These are phyloP conservation scores for Dryadomyces quercivorus DNA, from an alignment of 2,329 filamentous ascomycete species.

Conservation along the genomic window DNA sequence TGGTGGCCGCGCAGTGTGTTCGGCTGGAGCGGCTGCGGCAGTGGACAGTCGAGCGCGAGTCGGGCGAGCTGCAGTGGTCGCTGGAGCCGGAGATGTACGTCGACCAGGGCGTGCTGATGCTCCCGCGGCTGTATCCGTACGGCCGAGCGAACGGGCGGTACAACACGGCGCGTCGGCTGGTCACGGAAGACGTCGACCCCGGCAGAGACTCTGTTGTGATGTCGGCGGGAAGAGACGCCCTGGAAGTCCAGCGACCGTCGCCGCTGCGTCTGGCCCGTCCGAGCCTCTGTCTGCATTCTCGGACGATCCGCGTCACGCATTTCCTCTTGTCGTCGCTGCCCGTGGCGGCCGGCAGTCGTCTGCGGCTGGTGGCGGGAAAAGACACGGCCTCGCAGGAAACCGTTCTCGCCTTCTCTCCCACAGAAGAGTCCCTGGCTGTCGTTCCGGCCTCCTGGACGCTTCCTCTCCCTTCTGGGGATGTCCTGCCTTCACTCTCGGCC, in stretches of 20 bases:
- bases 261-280: not conserved
- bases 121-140: constrained; percentile 16
- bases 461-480: not conserved
- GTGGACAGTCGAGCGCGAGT: not conserved
- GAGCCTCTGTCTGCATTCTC: not conserved
- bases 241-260: not conserved
- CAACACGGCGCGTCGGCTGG: constrained; percentile 11
- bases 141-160: constrained; percentile 10
- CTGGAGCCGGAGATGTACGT: constrained; percentile 15
- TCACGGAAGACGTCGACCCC: constrained; percentile 5
- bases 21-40: constrained; percentile 4
- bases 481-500: not conserved
- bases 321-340: not conserved
- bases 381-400: not conserved
- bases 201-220: too few species aligned
- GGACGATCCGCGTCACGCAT: not conserved
- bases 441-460: not conserved
- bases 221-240: too few species aligned
- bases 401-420: not conserved
- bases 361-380: not conserved
- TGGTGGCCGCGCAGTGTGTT: constrained; percentile 10
- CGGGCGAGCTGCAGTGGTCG: constrained; percentile 5
- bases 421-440: not conserved
- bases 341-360: not conserved
- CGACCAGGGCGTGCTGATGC: constrained; percentile 13